phyloP scores from a whole-genome alignment of 2,329 filamentous ascomycete genomes.

The Penicillium brasilianum region DNA sequence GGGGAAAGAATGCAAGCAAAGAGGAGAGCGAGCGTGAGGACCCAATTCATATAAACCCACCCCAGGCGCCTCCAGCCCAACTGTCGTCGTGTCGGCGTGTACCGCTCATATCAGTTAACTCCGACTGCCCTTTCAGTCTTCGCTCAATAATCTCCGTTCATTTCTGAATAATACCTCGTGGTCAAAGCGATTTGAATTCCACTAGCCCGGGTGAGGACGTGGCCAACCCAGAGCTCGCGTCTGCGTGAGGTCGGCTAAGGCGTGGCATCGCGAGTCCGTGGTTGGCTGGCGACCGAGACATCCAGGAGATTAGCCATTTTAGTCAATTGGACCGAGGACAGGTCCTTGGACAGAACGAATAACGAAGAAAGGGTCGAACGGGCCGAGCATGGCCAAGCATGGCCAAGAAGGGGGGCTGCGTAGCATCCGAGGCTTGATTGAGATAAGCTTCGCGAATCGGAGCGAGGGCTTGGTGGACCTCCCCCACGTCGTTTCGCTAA shows the following conservation, averaged over 20 bases:
- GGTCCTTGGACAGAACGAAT: neutral
- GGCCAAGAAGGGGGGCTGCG: slow-evolving; percentile 8
- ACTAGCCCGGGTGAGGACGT: neutral
- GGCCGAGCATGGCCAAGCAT: neutral
- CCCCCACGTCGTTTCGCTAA: neutral
- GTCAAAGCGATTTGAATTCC: slow-evolving; percentile 2
- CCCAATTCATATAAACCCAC: neutral
- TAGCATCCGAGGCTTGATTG: slow-evolving; percentile 6
- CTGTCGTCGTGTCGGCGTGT: neutral
- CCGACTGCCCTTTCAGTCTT: neutral
- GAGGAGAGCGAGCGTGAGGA: neutral
- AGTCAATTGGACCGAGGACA: neutral
- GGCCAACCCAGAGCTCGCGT: neutral
- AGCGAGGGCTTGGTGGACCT: neutral
- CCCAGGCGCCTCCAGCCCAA: no score
- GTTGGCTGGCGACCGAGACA: neutral
- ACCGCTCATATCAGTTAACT: neutral
- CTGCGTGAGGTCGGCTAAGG: neutral
- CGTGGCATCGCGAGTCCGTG: neutral
- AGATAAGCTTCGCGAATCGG: slow-evolving; percentile 11
- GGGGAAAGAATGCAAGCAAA: neutral
- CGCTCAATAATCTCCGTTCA: neutral
- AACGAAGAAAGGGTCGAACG: neutral
- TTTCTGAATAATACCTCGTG: slow-evolving; percentile 1
- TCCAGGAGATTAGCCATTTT: neutral